These are phyloP conservation scores for Debaryomyces nepalensis DNA, from an alignment of 1,139 yeast species.

Conservation along the genomic window DNA sequence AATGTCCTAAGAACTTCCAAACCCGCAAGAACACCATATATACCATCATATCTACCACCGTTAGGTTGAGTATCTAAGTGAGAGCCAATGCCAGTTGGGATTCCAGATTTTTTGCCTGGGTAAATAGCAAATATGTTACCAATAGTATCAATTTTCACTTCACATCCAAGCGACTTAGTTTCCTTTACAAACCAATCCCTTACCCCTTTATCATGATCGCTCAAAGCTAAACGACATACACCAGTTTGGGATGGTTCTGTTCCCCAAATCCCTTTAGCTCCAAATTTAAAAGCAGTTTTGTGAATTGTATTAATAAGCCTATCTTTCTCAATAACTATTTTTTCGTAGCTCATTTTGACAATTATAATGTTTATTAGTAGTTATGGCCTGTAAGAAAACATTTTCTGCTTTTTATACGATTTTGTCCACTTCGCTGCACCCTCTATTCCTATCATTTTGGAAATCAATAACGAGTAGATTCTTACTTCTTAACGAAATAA, in stretches of 20 bases:
- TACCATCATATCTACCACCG: constrained; percentile 78
- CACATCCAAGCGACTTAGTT: constrained; percentile 57
- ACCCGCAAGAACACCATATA: constrained; percentile 69
- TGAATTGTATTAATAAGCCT: constrained; percentile 62
- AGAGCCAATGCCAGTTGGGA: constrained; percentile 73
- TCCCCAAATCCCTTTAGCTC: constrained; percentile 69
- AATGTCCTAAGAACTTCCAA: constrained; percentile 68
- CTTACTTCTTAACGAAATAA: no score
- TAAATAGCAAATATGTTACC: constrained; percentile 71
- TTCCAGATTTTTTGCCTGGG: constrained; percentile 56
- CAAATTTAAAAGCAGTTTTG: constrained; percentile 59
- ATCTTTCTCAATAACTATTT: constrained; percentile 22
- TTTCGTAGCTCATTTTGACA: not conserved
- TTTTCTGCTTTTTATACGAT: no score
- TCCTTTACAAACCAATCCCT: constrained; percentile 69
- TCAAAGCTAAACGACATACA: constrained; percentile 62
- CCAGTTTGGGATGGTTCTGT: constrained; percentile 60
- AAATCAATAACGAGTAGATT: no score
- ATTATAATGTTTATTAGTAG: no score
- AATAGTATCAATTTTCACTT: constrained; percentile 59
- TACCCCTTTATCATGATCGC: constrained; percentile 64
- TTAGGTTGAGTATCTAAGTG: constrained; percentile 82
- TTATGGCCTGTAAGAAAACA: no score
- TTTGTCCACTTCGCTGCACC: no score
- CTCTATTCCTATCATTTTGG: no score